Base-by-base conservation (phyloP, 2,329 filamentous ascomycete genomes). In the Raffaelea arxii region DNA sequence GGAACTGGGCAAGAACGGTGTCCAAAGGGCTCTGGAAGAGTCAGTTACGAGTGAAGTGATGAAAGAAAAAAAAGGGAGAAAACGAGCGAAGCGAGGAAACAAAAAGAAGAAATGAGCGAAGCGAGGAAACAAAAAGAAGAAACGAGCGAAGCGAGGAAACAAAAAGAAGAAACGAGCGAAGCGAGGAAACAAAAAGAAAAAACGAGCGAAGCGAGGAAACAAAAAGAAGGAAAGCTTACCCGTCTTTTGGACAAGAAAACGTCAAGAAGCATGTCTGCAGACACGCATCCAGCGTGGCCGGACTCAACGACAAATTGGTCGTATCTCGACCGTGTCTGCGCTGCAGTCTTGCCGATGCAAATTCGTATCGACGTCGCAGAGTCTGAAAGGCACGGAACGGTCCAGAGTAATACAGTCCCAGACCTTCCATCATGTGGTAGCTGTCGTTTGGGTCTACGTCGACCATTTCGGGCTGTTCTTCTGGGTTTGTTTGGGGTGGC, bases 261-360 rank as follows among this genome's bases (percentile, higher is more conserved):
- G 66, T 58, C n/a, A 65, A 56, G 45, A 69, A 70, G 0, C 65
- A 64, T 0, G 65, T 60, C 41, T 70, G 67, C 6, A 70, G 59
- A 46, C 65, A 69, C 19, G 56, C 59, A 41, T 70, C 67, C 9
- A 70, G 54, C 0, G 62, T 67, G 1, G 66, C 67, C 1, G 67
- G 67, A 48, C 66, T 68, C 23, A 66, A 51, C 4, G 49, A 40
- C 11, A 70, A 48, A 1, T 37, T 44, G 0, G 66, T 70, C 1
- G 62, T 63, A 24, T 70, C 67, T 4, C 61, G 55, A 0, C 51
- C 19, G 36, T 70, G 67, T 11, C 46, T 46, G 39, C 56, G 59
- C 25, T 48, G 49, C n/a, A 67, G 51, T 0, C 50, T 60, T 1
- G 59, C 61, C 6, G 60, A 57, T 2, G 65, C 59, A 40, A 65